Evolutionary conservation across 768 basidiomycete species (phyloP).

Genomic region (Sporobolomyces roseus): DNA sequence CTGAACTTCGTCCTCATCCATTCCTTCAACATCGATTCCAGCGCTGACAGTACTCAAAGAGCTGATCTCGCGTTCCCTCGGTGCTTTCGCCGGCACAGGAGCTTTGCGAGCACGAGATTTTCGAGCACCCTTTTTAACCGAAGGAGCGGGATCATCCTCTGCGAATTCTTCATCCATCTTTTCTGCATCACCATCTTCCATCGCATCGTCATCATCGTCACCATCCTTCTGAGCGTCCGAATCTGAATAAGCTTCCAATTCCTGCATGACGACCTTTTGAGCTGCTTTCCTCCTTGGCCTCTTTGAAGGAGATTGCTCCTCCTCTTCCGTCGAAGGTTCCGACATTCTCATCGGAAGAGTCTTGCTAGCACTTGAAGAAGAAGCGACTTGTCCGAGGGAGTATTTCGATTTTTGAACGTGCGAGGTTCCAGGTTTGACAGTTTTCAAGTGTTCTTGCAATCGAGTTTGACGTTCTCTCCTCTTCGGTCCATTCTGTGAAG

Average conservation of each 20-base stretch:
- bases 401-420: neutral
- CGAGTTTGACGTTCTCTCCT: conserved; percentile 35
- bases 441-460: conserved; percentile 32
- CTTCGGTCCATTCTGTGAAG: neutral
- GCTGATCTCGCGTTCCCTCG: conserved; percentile 29
- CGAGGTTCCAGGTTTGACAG: conserved; percentile 28
- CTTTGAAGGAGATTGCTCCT: neutral
- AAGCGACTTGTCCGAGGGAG: neutral
- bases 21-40: conserved; percentile 18
- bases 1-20: conserved; percentile 25
- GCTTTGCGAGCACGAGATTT: neutral
- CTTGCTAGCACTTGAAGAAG: conserved; percentile 5
- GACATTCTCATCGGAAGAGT: neutral
- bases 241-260: conserved; percentile 1
- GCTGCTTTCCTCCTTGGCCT: conserved; percentile 22
- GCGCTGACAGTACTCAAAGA: conserved; percentile 13
- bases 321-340: neutral
- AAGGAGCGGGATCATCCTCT: neutral
- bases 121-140: neutral
- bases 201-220: neutral
- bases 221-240: neutral
- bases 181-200: neutral
- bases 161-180: neutral
- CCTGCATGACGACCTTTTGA: conserved; percentile 23
- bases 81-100: neutral